phyloP scores from a whole-genome alignment of 2,329 filamentous ascomycete genomes.

The Trichoderma semiorbis region DNA sequence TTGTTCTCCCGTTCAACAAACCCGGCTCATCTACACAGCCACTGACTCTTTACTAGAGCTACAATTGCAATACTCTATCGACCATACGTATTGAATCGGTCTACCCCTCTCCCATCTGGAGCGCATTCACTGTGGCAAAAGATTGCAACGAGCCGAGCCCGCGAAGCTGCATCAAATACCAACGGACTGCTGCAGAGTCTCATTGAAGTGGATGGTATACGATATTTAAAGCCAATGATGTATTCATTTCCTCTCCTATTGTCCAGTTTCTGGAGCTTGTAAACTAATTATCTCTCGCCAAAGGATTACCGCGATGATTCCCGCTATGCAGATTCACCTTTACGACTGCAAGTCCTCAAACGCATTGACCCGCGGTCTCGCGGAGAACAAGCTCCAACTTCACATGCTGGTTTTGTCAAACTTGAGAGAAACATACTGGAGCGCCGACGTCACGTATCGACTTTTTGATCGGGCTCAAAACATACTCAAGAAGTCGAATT shows the following conservation, averaged over 20 bases:
- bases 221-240: constrained; percentile 1
- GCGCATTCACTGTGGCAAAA: not conserved
- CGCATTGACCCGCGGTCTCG: not conserved
- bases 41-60: not conserved
- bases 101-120: not conserved
- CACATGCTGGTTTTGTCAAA: constrained; percentile 3
- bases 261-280: not conserved
- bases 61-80: not conserved
- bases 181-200: not conserved
- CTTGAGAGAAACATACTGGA: not conserved
- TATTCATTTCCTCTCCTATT: not conserved
- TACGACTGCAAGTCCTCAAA: constrained; percentile 4
- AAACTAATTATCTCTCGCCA: not conserved
- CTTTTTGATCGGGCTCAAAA: not conserved
- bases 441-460: not conserved
- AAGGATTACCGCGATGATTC: not conserved
- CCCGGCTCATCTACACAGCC: too few relatives aligned
- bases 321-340: constrained; percentile 4
- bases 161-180: constrained; percentile 1
- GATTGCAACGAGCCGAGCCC: not conserved
- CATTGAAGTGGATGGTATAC: not conserved
- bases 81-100: not conserved
- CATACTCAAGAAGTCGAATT: not conserved
- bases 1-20: not conserved
- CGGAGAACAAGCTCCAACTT: not conserved